Percentiles rank a stretch among this genome's conserved stretches.
phyloP scores from a whole-genome alignment of 805 yeast genomes.

The Starmerella sirachaensis region DNA sequence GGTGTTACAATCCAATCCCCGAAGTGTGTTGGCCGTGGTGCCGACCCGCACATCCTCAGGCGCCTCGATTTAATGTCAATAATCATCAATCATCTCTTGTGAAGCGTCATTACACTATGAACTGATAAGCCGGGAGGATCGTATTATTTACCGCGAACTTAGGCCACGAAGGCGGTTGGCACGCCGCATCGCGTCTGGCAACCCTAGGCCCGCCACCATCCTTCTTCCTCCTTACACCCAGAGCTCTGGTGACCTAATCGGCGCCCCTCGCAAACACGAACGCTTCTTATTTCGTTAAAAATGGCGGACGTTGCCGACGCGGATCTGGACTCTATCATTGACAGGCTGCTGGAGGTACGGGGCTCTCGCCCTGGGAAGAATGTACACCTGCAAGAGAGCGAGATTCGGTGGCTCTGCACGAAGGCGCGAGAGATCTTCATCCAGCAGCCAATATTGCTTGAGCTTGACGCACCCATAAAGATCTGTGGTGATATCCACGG shows the following conservation, averaged over 20 bases:
- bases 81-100: no score
- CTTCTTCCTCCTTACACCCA: background rate
- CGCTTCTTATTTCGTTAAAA: background rate
- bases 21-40: no score
- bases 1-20: no score
- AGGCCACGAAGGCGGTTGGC: no score
- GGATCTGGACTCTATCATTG: constrained; percentile 93
- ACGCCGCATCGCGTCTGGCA: no score
- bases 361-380: constrained; percentile 98
- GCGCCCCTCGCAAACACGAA: constrained; percentile 13
- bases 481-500: constrained; percentile 96
- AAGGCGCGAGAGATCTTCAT: constrained; percentile 97
- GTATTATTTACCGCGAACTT: no score
- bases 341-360: constrained; percentile 90
- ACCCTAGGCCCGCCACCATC: no score
- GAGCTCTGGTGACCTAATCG: constrained; percentile 12
- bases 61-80: no score
- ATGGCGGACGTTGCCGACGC: constrained; percentile 52
- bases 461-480: constrained; percentile 94
- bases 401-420: constrained; percentile 89
- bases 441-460: constrained; percentile 91
- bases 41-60: no score
- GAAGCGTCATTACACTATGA: no score
- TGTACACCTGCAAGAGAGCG: constrained; percentile 85
- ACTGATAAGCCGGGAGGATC: no score